Evolutionary conservation across 2,329 filamentous ascomycete genomes (phyloP), one percentile per base, ranked within the genome.

Genomic region (Claviceps maximensis): DNA sequence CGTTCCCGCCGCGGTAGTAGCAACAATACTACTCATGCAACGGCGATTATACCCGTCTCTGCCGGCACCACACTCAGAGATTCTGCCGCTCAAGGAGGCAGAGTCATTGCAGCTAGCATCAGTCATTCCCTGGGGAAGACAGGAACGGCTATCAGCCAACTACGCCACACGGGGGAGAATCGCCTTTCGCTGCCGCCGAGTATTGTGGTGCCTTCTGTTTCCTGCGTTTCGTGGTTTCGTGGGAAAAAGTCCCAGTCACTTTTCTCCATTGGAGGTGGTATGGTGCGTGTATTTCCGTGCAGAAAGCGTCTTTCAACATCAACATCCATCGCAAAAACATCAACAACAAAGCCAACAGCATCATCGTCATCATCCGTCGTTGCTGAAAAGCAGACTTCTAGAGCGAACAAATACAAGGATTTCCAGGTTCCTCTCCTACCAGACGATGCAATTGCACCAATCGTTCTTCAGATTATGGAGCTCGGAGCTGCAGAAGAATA

Each of bases 121-220:
- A 87, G 82, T 63, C 83, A 82, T 63, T 88, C 86, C 4, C 77
- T 89, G 29, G 84, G 82, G 42, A 85, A 84, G 63, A 86, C 84
- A n/a, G 84, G 83, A 53, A 81, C 76, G 15, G 78, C 78, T 45
- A 81, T 86, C 65, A 84, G 76, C 58, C 80, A 86, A 58, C 77
- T 89, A 54, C 82, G 86, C 47, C 85, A 89, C 60, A 86, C 80
- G 0, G 83, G 83, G 12, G 86, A 89, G 63, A 89, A 87, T 65
- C 80, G 87, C 57, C 77, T 89, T 44, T 79, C 84, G 47, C 71
- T 89, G 31, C 86, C 85, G 12, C 69, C 71, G 12, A 76, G 78
- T 47, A 65, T 73, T n/a, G 65, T 67, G 27, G 70, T 74, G 15
- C 79, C 82, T 1, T 75, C 75, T 2, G 72, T 76, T 8, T 74